A percentile compares a stretch with the other conserved stretches of the same genome.
Conservation (phyloP, 352 stramenopile species). For the Phytophthora litchii region DNA sequence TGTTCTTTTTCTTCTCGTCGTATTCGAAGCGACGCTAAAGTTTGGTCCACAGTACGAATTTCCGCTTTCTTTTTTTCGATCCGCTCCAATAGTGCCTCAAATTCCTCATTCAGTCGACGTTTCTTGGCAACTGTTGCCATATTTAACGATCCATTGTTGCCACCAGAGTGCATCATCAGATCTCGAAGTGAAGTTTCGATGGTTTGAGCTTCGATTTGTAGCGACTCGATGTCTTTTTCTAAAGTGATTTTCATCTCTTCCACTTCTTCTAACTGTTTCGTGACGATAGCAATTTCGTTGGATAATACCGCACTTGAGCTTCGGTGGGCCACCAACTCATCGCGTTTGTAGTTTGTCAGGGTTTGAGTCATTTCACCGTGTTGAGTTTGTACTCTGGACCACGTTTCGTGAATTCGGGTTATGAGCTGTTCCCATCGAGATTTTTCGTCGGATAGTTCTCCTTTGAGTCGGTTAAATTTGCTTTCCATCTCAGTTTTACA, state of each 20-base stretch:
- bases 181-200: slow-evolving; percentile 65
- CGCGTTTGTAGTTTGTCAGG: slow-evolving; percentile 82
- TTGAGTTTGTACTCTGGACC: slow-evolving; percentile 40
- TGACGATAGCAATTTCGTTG: slow-evolving; percentile 76
- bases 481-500: slow-evolving; percentile 27
- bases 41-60: slow-evolving; percentile 66
- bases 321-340: slow-evolving; percentile 76
- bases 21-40: slow-evolving; percentile 53
- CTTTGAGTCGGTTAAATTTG: slow-evolving; percentile 18
- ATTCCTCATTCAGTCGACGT: slow-evolving; percentile 82
- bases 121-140: slow-evolving; percentile 79
- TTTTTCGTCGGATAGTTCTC: slow-evolving; percentile 33
- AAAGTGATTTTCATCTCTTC: slow-evolving; percentile 58
- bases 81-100: slow-evolving; percentile 71
- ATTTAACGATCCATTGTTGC: slow-evolving; percentile 40
- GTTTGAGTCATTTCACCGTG: slow-evolving; percentile 72
- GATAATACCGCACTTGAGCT: slow-evolving; percentile 73
- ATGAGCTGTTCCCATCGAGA: slow-evolving; percentile 37
- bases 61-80: slow-evolving; percentile 77
- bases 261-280: slow-evolving; percentile 81
- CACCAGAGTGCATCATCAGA: slow-evolving; percentile 55
- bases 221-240: slow-evolving; percentile 60
- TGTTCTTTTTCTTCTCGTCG: slow-evolving; percentile 74
- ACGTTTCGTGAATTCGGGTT: slow-evolving; percentile 36
- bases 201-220: slow-evolving; percentile 62